A percentile compares a stretch with the other conserved stretches of the same genome.
Evolutionary conservation across 805 yeast genomes (phyloP).

Genomic region (Candida nemodendra): DNA sequence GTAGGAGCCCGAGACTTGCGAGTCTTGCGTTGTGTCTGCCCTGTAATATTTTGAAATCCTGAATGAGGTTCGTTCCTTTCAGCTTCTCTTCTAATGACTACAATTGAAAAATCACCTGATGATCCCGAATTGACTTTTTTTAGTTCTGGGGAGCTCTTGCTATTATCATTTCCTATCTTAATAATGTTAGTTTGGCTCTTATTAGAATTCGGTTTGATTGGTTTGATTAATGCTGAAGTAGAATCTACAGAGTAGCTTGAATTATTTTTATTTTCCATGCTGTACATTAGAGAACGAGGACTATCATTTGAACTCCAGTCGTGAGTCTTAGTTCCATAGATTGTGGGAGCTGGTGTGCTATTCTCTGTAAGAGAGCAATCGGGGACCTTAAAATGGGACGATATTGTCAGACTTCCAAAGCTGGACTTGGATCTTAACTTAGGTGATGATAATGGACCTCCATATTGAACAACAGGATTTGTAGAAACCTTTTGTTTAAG

Average conservation of each 20-base stretch:
- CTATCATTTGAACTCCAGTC: slow-evolving; percentile 27
- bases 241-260: no score
- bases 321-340: slow-evolving; percentile 32
- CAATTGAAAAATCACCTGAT: slow-evolving; percentile 23
- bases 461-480: slow-evolving; percentile 8
- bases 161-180: not conserved
- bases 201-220: no score
- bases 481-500: slow-evolving; percentile 27
- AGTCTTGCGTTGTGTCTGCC: not conserved
- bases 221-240: no score
- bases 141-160: not conserved
- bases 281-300: slow-evolving; percentile 17
- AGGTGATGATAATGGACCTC: slow-evolving; percentile 6
- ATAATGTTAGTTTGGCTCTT: not conserved
- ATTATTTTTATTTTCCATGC: slow-evolving; percentile 1
- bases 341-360: slow-evolving; percentile 23
- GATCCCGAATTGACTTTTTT: slow-evolving; percentile 14
- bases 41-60: not conserved
- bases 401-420: slow-evolving; percentile 9
- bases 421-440: slow-evolving; percentile 16
- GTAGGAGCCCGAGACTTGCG: not conserved
- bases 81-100: slow-evolving; percentile 16
- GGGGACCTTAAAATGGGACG: not conserved
- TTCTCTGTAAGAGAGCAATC: not conserved
- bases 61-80: not conserved